These are phyloP conservation scores for Hemerocallis citrina DNA, from an alignment of 106 monocot genomes.

Conservation along the genomic window DNA sequence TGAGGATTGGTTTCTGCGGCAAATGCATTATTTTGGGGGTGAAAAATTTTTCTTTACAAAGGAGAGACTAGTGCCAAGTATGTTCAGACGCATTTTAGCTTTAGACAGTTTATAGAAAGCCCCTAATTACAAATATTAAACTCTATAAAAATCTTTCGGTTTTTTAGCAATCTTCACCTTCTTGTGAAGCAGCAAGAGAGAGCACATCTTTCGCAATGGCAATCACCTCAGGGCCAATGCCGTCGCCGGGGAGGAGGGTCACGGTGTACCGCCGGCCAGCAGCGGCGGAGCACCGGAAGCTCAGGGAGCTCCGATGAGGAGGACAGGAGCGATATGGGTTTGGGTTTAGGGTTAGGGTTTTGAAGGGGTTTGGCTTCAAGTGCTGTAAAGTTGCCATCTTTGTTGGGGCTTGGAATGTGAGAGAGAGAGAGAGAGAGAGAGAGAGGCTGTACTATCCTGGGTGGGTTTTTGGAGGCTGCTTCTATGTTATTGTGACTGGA, in stretches of 20 bases:
- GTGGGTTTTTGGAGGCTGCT: too few species aligned
- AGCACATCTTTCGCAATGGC: constrained; percentile 65
- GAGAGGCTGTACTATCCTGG: too few species aligned
- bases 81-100: too few species aligned
- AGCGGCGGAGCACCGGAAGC: constrained; percentile 40
- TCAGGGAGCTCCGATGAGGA: background rate
- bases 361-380: constrained; percentile 9
- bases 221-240: constrained; percentile 86
- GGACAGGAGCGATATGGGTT: background rate
- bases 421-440: too few species aligned
- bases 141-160: too few species aligned
- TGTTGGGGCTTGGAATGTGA: background rate
- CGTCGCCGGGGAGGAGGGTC: constrained; percentile 76
- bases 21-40: too few species aligned
- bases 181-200: constrained; percentile 38
- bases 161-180: constrained; percentile 38
- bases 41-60: too few species aligned
- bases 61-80: too few species aligned
- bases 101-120: too few species aligned
- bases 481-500: too few species aligned
- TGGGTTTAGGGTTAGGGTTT: constrained; percentile 16
- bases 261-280: constrained; percentile 38
- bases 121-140: too few species aligned
- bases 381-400: background rate
- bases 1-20: too few species aligned